Base-by-base conservation (phyloP, 2,329 filamentous ascomycete genomes). In the Ophiostoma montium region DNA sequence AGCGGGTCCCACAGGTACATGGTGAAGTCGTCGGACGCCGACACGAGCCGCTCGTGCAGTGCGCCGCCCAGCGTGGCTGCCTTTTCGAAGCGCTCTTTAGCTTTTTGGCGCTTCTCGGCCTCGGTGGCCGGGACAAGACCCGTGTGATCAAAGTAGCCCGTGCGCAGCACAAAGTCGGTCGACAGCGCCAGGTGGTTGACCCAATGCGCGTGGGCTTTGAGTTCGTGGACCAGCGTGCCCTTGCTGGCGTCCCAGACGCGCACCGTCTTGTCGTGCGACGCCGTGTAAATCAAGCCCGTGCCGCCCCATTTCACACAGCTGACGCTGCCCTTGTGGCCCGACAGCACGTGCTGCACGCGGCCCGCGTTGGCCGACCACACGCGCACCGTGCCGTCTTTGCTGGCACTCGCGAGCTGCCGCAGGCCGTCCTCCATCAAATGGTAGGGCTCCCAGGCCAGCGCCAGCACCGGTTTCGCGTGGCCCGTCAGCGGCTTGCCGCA, bases 301-400 rank as follows among this genome's bases (percentile, higher is more conserved):
- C 90, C 90, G 50, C 92, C 92, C 92, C 92, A 98, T 57, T 82
- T 82, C 3, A 96, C 87, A 62, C 89, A 95, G 42, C 84, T 88
- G 15, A 96, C 86, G 44, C 80, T 86, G 41, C 81, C 82, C 67
- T 88, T 92, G 70, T 98, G 92, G 3, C 90, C 90, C 5, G 82
- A 85, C 27, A 96, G 71, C 2, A 90, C 84, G 58, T 84, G 80
- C 59, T 95, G 87, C 2, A 85, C 86, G 39, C 75, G 76, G 35
- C 86, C 82, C 7, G 82, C 80, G 51, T 88, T 82, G 31, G 82
- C 82, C 53, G 89, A 77, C 88, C 89, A 96, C 45, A 96, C 75
- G 35, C 90, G 75, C 38, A 94, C 80, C 0, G 90, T 95, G 19
- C 78, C 78, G 63, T 98, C 92, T 63, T 95, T 95, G 44, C 85